These are phyloP conservation scores for Phytophthora citricola DNA, from an alignment of 352 stramenopile genomes.

Conservation along the genomic window DNA sequence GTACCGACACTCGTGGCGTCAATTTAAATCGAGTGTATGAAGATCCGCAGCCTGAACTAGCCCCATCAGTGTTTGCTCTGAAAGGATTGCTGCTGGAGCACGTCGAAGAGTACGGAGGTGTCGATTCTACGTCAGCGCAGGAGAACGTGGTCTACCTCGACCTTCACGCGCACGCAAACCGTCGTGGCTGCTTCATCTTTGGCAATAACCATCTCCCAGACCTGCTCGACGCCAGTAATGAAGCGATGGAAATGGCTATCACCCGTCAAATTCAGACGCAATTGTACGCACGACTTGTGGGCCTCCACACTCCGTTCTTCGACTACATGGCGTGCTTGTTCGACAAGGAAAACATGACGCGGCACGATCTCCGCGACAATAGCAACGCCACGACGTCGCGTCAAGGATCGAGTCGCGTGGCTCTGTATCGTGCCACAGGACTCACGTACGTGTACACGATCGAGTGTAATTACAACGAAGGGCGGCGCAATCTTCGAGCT, in stretches of 20 bases:
- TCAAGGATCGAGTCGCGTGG: conserved; percentile 83
- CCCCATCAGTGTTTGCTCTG: conserved; percentile 76
- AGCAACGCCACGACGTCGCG: conserved; percentile 59
- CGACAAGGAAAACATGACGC: conserved; percentile 79
- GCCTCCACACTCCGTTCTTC: conserved; percentile 81
- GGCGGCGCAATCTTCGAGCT: conserved; percentile 44
- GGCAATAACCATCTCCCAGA: conserved; percentile 76
- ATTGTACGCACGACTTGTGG: conserved; percentile 75
- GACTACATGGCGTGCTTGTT: conserved; percentile 91
- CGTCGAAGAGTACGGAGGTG: conserved; percentile 40
- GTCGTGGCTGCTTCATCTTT: conserved; percentile 92
- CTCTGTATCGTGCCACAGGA: conserved; percentile 69
- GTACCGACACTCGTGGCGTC: conserved; percentile 82
- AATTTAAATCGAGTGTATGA: conserved; percentile 94
- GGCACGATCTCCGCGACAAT: conserved; percentile 63
- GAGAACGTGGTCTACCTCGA: conserved; percentile 85
- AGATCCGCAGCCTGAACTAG: conserved; percentile 41
- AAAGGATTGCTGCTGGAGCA: conserved; percentile 57
- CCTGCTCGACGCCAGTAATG: conserved; percentile 9
- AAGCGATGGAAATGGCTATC: conserved; percentile 15
- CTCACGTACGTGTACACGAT: conserved; percentile 91
- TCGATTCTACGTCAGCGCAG: conserved; percentile 17
- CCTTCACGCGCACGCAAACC: conserved; percentile 90
- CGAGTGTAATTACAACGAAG: conserved; percentile 94
- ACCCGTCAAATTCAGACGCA: conserved; percentile 84